A percentile compares a stretch with the other conserved stretches of the same genome.
These are phyloP conservation scores for Bauhinia variegata DNA, from an alignment of 306 rosid species.

Conservation along the genomic window DNA sequence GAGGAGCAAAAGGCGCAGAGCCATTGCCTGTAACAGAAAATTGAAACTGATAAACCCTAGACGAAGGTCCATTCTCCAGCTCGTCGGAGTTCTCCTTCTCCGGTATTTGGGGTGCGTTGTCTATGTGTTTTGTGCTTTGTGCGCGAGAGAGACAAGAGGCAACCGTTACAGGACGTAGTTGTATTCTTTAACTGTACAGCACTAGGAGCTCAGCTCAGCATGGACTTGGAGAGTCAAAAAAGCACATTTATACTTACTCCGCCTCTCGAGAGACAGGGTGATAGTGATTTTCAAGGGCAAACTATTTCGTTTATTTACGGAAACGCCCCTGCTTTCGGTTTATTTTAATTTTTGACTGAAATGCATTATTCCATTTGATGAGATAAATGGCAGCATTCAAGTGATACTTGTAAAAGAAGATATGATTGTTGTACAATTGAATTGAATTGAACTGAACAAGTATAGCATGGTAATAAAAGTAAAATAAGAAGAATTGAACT, in stretches of 20 bases:
- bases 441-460: no score
- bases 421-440: no score
- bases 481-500: no score
- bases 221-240: not conserved
- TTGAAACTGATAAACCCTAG: slow-evolving; percentile 41
- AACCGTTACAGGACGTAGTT: slow-evolving; percentile 44
- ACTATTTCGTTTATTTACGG: not conserved
- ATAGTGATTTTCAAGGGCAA: not conserved
- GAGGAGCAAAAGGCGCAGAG: slow-evolving; percentile 13
- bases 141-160: not conserved
- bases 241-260: slow-evolving; percentile 43
- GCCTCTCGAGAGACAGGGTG: not conserved
- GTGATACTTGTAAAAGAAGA: no score
- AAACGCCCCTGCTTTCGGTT: slow-evolving; percentile 46
- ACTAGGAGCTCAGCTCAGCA: no score
- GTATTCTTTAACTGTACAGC: no score
- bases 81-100: not conserved
- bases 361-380: no score
- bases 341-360: no score
- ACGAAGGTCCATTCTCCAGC: slow-evolving; percentile 50
- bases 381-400: no score
- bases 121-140: not conserved
- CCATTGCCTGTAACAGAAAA: slow-evolving; percentile 65
- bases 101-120: no score
- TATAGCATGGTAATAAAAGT: no score